Evolutionary conservation across 768 basidiomycete species (phyloP).

Genomic region (Cytidiella melzeri): DNA sequence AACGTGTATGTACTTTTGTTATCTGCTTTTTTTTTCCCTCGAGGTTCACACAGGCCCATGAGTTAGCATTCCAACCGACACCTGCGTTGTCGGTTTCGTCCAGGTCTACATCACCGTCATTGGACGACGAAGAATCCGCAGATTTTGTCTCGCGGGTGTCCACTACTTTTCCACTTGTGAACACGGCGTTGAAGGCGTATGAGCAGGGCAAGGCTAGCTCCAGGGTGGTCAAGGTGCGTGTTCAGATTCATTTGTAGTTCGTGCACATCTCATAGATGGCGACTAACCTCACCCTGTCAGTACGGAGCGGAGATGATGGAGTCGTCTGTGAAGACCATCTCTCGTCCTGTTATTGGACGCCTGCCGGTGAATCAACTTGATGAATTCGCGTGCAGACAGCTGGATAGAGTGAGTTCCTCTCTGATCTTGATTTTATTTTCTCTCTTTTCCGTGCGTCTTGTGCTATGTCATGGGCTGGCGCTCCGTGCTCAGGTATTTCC

Average conservation of each 20-base stretch:
- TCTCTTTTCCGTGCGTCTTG: too few relatives aligned
- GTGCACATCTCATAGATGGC: neutral
- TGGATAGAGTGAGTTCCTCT: conserved; percentile 61
- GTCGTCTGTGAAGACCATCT: conserved; percentile 74
- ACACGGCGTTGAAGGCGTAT: conserved; percentile 65
- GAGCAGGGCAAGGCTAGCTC: conserved; percentile 82
- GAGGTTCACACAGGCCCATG: too few relatives aligned
- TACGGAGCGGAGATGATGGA: conserved; percentile 88
- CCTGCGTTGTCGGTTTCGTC: conserved; percentile 29
- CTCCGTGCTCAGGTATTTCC: neutral
- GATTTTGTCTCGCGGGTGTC: conserved; percentile 56
- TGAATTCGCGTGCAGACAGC: conserved; percentile 83
- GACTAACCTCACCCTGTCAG: conserved; percentile 31
- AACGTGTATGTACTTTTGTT: conserved; percentile 17
- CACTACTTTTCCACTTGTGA: conserved; percentile 58
- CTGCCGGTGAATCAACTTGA: conserved; percentile 75
- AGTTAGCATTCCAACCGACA: conserved; percentile 28
- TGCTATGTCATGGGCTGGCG: neutral
- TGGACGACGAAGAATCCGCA: conserved; percentile 20
- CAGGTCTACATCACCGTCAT: conserved; percentile 26
- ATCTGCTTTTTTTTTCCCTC: neutral
- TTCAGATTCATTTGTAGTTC: neutral
- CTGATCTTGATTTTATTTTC: conserved; percentile 3
- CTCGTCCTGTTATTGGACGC: conserved; percentile 74
- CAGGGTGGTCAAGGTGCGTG: conserved; percentile 72